Percentiles rank a stretch among this genome's conserved stretches.
Conservation (phyloP, 2,329 filamentous ascomycete species). For the Mycogone perniciosa region DNA sequence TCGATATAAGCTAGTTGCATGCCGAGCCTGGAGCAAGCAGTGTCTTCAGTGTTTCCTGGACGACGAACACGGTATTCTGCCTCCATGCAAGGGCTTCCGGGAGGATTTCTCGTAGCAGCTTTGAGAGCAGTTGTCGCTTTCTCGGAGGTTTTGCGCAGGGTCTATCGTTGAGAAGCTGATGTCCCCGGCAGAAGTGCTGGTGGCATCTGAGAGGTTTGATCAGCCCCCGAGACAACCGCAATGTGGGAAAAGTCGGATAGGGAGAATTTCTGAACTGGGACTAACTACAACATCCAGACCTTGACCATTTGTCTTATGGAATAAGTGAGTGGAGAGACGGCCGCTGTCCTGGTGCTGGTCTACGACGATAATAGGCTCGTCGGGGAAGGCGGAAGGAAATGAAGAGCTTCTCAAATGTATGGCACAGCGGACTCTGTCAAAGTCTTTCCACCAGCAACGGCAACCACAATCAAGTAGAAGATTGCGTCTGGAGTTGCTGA, state of each 20-base stretch:
- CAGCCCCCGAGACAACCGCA: background rate
- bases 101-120: background rate
- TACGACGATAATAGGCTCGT: background rate
- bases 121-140: background rate
- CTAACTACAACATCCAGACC: background rate
- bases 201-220: background rate
- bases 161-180: background rate
- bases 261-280: background rate
- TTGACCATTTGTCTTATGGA: background rate
- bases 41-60: background rate
- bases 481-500: conserved; percentile 43
- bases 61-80: background rate
- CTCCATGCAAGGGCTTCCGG: background rate
- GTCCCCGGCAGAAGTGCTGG: background rate
- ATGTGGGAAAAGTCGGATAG: background rate
- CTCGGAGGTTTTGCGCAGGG: background rate
- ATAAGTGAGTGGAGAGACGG: background rate
- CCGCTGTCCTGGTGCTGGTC: background rate
- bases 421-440: conserved; percentile 5
- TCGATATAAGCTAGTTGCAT: background rate
- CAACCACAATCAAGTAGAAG: conserved; percentile 37
- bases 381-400: conserved; percentile 1
- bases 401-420: conserved; percentile 25
- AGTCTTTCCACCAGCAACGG: background rate
- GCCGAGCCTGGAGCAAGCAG: background rate